Evolutionary conservation across 1,139 yeast genomes (phyloP).

Genomic region (Geotrichum carabidarum): DNA sequence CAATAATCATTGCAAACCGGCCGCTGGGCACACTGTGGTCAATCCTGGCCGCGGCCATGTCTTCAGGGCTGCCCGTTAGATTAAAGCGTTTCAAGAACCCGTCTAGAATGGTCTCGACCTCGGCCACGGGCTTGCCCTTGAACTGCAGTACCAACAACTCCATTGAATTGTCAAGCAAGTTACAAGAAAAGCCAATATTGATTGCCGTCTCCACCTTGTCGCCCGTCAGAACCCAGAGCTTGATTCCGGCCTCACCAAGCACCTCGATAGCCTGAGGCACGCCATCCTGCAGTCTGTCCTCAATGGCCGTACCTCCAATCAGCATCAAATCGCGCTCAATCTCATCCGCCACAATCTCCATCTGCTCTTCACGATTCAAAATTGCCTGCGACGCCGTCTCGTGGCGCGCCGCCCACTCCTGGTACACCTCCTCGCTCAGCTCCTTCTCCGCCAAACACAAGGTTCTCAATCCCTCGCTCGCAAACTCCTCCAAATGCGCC

Average conservation of each 20-base stretch:
- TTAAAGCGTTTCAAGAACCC: constrained; percentile 60
- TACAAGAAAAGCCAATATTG: constrained; percentile 95
- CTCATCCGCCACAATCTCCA: constrained; percentile 74
- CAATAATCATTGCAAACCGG: constrained; percentile 76
- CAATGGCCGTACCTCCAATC: constrained; percentile 96
- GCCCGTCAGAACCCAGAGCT: constrained; percentile 95
- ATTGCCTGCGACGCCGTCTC: constrained; percentile 69
- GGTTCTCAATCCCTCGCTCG: constrained; percentile 95
- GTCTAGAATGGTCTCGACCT: constrained; percentile 54
- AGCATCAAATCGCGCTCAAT: constrained; percentile 69
- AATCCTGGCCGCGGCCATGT: constrained; percentile 54
- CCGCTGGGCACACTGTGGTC: constrained; percentile 78
- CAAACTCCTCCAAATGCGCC: constrained; percentile 80
- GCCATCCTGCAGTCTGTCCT: constrained; percentile 91
- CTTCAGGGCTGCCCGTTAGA: constrained; percentile 57
- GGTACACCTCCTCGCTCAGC: constrained; percentile 55
- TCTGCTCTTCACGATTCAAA: constrained; percentile 67
- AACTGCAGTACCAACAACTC: constrained; percentile 66
- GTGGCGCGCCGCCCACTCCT: constrained; percentile 63
- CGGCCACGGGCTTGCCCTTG: constrained; percentile 39
- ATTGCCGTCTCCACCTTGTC: constrained; percentile 97
- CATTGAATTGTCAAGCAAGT: constrained; percentile 81
- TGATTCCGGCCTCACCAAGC: constrained; percentile 85
- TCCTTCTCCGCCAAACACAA: constrained; percentile 85
- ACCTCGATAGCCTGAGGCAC: constrained; percentile 90